Evolutionary conservation across 768 basidiomycete species (phyloP).

Genomic region (Dentipellis fragilis): DNA sequence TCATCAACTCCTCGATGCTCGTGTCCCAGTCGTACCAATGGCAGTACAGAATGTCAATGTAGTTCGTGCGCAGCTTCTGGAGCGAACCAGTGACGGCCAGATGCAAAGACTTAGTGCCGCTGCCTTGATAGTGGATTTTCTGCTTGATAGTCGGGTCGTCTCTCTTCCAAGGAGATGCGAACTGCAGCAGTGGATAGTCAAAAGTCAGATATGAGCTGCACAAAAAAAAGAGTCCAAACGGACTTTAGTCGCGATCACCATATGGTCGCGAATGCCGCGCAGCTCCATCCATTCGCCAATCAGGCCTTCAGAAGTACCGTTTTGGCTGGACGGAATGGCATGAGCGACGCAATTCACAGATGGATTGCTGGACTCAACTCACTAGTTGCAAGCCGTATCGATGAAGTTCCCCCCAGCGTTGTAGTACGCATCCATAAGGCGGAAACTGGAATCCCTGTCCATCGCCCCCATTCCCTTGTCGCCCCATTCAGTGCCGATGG

Average conservation of each 20-base stretch:
- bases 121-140: slow-evolving; percentile 33
- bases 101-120: slow-evolving; percentile 26
- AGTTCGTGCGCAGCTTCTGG: slow-evolving; percentile 47
- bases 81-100: slow-evolving; percentile 26
- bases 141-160: slow-evolving; percentile 14
- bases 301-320: slow-evolving; percentile 22
- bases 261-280: slow-evolving; percentile 25
- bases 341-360: neutral
- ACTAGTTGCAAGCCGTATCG: slow-evolving; percentile 29
- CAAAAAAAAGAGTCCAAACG: neutral
- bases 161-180: slow-evolving; percentile 16
- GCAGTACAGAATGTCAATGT: slow-evolving; percentile 47
- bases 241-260: slow-evolving; percentile 22
- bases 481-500: slow-evolving; percentile 28
- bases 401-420: slow-evolving; percentile 25
- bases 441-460: slow-evolving; percentile 25
- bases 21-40: slow-evolving; percentile 44
- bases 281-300: slow-evolving; percentile 33
- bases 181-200: slow-evolving; percentile 9
- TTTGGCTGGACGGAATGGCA: slow-evolving; percentile 8
- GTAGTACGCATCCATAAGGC: slow-evolving; percentile 29
- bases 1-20: slow-evolving; percentile 32
- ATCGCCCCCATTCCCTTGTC: slow-evolving; percentile 22
- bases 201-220: neutral
- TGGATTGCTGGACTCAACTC: slow-evolving; percentile 4